Evolutionary conservation across 495 filamentous ascomycete species (phyloP).

Genomic region (Daldinia caldariorum): DNA sequence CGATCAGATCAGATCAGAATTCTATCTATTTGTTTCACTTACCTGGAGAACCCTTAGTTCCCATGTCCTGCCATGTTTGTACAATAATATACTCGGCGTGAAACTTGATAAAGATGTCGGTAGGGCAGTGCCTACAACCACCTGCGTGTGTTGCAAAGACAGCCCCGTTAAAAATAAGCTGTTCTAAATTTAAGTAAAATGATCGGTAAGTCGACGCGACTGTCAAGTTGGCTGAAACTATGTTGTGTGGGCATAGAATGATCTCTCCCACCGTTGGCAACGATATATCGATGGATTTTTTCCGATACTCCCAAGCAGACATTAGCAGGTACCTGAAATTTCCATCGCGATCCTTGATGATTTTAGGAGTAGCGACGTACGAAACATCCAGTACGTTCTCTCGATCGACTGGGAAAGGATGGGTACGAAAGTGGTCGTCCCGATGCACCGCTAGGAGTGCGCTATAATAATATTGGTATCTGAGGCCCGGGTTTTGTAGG

Average conservation of each 20-base stretch:
- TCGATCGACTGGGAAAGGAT: neutral
- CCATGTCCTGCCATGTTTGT: constrained; percentile 25
- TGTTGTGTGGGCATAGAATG: constrained; percentile 23
- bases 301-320: constrained; percentile 1
- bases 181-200: neutral
- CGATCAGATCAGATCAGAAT: neutral
- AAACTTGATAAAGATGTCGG: constrained; percentile 9
- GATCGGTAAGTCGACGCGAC: neutral
- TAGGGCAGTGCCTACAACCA: constrained; percentile 18
- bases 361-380: constrained; percentile 15
- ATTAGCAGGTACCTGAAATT: constrained; percentile 13
- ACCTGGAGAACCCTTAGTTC: constrained; percentile 26
- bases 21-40: neutral
- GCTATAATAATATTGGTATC: constrained; percentile 5
- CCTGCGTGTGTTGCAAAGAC: neutral
- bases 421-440: neutral
- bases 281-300: neutral
- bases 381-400: neutral
- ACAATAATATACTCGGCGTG: neutral
- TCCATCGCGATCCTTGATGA: neutral
- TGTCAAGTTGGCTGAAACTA: neutral
- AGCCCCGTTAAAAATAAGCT: too few species aligned
- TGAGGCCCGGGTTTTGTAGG: neutral
- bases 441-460: neutral
- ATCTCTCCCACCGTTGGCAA: constrained; percentile 14